A percentile compares a stretch with the other conserved stretches of the same genome.
Evolutionary conservation across 78 protist species (phyloP).

Genomic region (Ministeria vibrans): DNA sequence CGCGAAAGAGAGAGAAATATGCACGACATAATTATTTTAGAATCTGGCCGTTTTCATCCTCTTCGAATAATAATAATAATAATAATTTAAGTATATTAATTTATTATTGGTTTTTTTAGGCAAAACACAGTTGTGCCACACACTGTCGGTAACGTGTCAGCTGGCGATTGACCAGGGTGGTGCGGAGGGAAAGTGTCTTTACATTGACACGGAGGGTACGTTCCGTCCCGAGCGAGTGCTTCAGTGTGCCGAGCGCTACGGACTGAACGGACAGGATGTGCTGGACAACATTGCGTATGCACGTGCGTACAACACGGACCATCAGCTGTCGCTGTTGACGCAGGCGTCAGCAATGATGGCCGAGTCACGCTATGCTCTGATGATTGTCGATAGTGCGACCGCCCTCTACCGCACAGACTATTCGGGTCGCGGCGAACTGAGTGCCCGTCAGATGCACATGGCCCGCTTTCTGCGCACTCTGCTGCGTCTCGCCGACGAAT

Average conservation of each 20-base stretch:
- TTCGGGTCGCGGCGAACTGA: conserved; percentile 95
- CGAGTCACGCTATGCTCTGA: conserved; percentile 81
- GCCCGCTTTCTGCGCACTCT: conserved; percentile 89
- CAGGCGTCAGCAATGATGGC: conserved; percentile 97
- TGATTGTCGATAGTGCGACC: conserved; percentile 96
- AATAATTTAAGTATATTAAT: no score
- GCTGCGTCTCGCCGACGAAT: conserved; percentile 93
- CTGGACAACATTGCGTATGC: conserved; percentile 97
- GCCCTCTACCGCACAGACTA: conserved; percentile 95
- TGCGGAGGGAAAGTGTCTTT: conserved; percentile 98
- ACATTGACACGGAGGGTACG: conserved; percentile 99
- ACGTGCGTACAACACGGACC: conserved; percentile 96
- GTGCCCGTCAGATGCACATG: conserved; percentile 93
- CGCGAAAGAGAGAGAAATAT: no score
- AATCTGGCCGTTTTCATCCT: no score
- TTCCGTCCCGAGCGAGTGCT: conserved; percentile 96
- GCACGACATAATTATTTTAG: no score
- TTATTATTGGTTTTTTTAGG: no score
- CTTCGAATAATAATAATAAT: no score
- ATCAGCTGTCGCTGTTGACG: conserved; percentile 79
- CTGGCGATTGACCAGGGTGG: conserved; percentile 85
- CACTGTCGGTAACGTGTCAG: conserved; percentile 94
- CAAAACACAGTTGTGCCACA: conserved; percentile 98
- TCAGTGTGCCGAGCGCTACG: conserved; percentile 85
- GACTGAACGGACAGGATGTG: conserved; percentile 78